Percentiles rank a stretch among this genome's conserved stretches.
These are phyloP conservation scores for Rhamnella rubrinervis DNA, from an alignment of 331 rosid genomes.

Conservation along the genomic window DNA sequence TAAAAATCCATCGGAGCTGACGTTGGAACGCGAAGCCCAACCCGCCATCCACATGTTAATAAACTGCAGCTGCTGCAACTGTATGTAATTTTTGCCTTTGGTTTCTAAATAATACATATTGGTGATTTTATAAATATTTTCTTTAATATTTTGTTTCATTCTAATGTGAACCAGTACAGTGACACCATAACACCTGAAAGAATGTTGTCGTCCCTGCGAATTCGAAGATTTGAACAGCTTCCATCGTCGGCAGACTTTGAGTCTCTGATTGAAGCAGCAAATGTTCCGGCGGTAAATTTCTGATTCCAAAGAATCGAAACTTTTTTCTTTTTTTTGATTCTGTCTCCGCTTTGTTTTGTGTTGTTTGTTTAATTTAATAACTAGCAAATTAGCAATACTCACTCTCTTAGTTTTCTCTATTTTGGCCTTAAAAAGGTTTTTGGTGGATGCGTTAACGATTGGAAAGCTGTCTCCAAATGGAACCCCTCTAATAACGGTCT, in stretches of 20 bases:
- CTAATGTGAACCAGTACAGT: too few relatives aligned
- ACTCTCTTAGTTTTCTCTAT: background rate
- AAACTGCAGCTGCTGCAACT: too few relatives aligned
- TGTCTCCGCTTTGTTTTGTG: background rate
- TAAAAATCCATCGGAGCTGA: too few relatives aligned
- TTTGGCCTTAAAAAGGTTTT: conserved; percentile 46
- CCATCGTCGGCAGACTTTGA: conserved; percentile 48
- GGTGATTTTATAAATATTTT: too few relatives aligned
- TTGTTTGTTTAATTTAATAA: background rate
- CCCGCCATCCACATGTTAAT: too few relatives aligned
- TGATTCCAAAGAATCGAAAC: background rate
- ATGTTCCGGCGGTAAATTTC: conserved; percentile 44
- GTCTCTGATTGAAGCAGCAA: conserved; percentile 38
- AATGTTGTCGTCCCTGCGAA: conserved; percentile 46
- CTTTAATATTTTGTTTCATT: too few relatives aligned
- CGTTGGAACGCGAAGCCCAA: too few relatives aligned
- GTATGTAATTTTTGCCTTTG: too few relatives aligned
- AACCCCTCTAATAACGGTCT: conserved; percentile 74
- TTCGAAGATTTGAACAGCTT: conserved; percentile 50
- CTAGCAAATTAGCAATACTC: background rate
- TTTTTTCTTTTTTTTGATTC: background rate
- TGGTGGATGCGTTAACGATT: conserved; percentile 53
- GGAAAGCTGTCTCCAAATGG: conserved; percentile 75
- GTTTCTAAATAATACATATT: too few relatives aligned
- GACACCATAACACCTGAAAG: background rate